Conservation (phyloP, 371 early-diverging fungal species). For the Choanephora cucurbitarum region DNA sequence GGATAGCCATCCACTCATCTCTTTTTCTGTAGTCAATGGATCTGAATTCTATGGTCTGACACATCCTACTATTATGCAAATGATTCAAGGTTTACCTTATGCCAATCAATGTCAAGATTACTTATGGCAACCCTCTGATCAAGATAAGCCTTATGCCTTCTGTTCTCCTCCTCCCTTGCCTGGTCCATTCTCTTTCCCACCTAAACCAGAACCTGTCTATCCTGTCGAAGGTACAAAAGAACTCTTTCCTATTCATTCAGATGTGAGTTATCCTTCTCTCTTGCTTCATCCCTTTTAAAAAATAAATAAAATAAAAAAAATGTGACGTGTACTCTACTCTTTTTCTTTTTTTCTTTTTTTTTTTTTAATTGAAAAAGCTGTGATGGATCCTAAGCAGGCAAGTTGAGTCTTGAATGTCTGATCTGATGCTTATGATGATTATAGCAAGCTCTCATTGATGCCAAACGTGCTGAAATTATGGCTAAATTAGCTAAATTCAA, state of each 20-base stretch:
- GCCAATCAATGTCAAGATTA: constrained; percentile 74
- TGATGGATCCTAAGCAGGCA: not conserved
- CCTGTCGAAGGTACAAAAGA: too few relatives aligned
- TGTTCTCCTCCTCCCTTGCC: constrained; percentile 17
- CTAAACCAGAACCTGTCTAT: too few relatives aligned
- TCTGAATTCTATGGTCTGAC: constrained; percentile 92
- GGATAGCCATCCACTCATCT: too few relatives aligned
- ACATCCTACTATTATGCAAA: constrained; percentile 82
- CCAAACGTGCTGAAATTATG: constrained; percentile 40
- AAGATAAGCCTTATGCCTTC: too few relatives aligned
- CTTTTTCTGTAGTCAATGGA: constrained; percentile 83
- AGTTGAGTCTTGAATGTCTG: not conserved
- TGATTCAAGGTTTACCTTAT: constrained; percentile 87
- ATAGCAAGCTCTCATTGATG: constrained; percentile 33
- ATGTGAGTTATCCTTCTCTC: too few relatives aligned
- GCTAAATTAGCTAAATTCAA: constrained; percentile 46
- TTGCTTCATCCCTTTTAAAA: too few relatives aligned
- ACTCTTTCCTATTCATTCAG: too few relatives aligned
- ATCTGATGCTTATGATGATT: not conserved
- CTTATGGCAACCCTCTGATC: constrained; percentile 67
- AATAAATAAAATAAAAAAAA: too few relatives aligned
- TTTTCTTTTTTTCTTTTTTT: too few relatives aligned
- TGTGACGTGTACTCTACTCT: too few relatives aligned
- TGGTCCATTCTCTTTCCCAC: too few relatives aligned
- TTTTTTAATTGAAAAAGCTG: too few relatives aligned